These are phyloP conservation scores for Papilionanthe hybrid DNA, from an alignment of 116 monocot genomes.

Conservation along the genomic window DNA sequence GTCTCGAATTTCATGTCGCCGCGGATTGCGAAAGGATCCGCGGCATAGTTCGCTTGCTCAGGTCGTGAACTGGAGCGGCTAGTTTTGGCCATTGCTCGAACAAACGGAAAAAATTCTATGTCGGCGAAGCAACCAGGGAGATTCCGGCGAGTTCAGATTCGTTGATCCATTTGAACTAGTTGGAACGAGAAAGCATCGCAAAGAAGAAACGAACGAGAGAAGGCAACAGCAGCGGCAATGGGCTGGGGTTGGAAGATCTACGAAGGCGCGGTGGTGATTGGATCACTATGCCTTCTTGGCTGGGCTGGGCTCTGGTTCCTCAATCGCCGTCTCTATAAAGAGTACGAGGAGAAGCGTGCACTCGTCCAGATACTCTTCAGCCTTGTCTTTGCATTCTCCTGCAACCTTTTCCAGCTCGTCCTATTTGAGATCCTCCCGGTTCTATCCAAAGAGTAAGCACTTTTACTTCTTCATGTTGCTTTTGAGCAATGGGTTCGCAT, in stretches of 20 bases:
- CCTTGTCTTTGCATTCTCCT: slow-evolving; percentile 93
- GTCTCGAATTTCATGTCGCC: no score
- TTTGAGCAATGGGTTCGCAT: neutral
- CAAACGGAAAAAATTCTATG: neutral
- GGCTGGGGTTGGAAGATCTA: slow-evolving; percentile 67
- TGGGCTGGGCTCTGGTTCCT: slow-evolving; percentile 98
- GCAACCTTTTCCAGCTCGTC: slow-evolving; percentile 96
- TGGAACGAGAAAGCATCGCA: neutral
- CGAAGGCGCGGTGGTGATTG: slow-evolving; percentile 53
- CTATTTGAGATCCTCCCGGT: slow-evolving; percentile 94
- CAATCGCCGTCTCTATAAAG: slow-evolving; percentile 88
- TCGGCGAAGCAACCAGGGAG: neutral
- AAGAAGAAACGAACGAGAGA: neutral
- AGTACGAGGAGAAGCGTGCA: slow-evolving; percentile 97
- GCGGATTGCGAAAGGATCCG: no score
- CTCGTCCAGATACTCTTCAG: slow-evolving; percentile 95
- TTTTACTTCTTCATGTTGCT: neutral
- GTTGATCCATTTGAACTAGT: neutral
- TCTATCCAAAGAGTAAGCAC: slow-evolving; percentile 81
- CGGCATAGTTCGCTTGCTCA: no score
- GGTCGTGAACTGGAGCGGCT: no score
- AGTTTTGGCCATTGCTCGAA: no score
- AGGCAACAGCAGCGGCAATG: slow-evolving; percentile 16
- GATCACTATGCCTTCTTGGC: slow-evolving; percentile 59
- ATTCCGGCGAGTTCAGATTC: slow-evolving; percentile 2